Evolutionary conservation across 2,329 filamentous ascomycete genomes (phyloP), one percentile per base, ranked within the genome.

Genomic region (Diplodia intermedia): DNA sequence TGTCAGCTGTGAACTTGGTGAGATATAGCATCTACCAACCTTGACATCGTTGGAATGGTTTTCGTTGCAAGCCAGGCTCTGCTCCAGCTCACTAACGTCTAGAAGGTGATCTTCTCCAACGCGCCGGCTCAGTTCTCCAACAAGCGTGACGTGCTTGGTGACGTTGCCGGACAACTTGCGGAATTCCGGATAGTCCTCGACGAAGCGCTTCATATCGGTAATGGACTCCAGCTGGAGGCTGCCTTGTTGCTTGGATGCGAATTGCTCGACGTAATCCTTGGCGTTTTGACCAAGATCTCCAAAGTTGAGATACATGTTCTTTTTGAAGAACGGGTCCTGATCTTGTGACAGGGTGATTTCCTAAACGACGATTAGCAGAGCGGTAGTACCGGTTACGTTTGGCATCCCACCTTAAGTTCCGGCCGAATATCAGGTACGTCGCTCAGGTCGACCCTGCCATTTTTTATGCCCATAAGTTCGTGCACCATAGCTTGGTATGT

Each of bases 401-500:
- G 29, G 12, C n/a, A 8, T 26, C 68, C 11, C 69, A 79, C 78
- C 75, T 91, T 94, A 66, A 97, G 84, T 77, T 97, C 94, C 1
- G 92, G 91, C 18, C 92, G 86, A 67, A 96, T 88, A 66, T 97
- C 93, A 14, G 92, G 92, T 0, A 97, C 89, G 67, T 92, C 87
- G 70, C 90, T 91, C 40, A 99, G 84, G 75, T 97, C 91, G 0
- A 99, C 95, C 62, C 94, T 88, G n/a, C 95, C 95, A 77, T 98
- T 98, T 69, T 91, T 88, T 72, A 99, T 97, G 5, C 95, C 95
- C 14, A 99, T 84, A 1, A 98, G 82, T 75, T 99, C 95, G 77
- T 99, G 95, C 0, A 99, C 95, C 94, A 99, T 99, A n/a, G 95
- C 95, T 80, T 99, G 95, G 76, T 99, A 99, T 31, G 95, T 99